A percentile compares a stretch with the other conserved stretches of the same genome.
phyloP scores from a whole-genome alignment of 2,329 filamentous ascomycete species.

The Cryphonectria naterciae region DNA sequence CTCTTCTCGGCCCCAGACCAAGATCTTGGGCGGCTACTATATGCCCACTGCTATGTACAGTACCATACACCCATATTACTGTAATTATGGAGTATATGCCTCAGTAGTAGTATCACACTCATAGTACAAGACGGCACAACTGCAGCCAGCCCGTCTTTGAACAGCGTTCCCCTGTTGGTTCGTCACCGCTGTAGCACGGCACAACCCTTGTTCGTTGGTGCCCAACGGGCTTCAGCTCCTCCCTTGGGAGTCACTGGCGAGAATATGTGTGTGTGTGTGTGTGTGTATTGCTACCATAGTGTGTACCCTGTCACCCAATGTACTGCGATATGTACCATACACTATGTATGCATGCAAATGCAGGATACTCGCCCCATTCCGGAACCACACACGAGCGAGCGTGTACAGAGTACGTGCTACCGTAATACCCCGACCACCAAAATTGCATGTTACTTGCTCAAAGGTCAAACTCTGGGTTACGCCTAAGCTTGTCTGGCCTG shows the following conservation, averaged over 20 bases:
- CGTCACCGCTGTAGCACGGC: constrained; percentile 11
- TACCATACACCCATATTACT: neutral
- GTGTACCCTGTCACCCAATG: neutral
- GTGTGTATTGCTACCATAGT: neutral
- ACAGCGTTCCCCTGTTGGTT: constrained; percentile 29
- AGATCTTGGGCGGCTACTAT: neutral
- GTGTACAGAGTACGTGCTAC: constrained; percentile 7
- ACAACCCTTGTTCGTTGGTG: constrained; percentile 25
- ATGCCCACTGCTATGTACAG: too few relatives aligned
- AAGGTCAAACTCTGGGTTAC: neutral
- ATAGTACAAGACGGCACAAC: neutral
- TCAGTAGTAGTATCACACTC: constrained; percentile 5
- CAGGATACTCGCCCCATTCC: constrained; percentile 18
- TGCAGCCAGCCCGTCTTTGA: constrained; percentile 20
- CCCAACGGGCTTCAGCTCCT: constrained; percentile 26
- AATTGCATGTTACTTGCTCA: constrained; percentile 13
- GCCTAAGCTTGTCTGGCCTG: neutral
- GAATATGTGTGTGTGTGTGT: neutral
- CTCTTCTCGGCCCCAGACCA: constrained; percentile 18
- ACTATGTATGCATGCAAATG: neutral
- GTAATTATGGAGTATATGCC: neutral
- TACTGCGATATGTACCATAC: neutral
- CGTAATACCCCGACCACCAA: constrained; percentile 2
- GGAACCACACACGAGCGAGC: constrained; percentile 4
- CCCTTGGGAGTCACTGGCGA: constrained; percentile 18